Conservation (phyloP, 2,329 filamentous ascomycete species). For the Chaetomium sp. region DNA sequence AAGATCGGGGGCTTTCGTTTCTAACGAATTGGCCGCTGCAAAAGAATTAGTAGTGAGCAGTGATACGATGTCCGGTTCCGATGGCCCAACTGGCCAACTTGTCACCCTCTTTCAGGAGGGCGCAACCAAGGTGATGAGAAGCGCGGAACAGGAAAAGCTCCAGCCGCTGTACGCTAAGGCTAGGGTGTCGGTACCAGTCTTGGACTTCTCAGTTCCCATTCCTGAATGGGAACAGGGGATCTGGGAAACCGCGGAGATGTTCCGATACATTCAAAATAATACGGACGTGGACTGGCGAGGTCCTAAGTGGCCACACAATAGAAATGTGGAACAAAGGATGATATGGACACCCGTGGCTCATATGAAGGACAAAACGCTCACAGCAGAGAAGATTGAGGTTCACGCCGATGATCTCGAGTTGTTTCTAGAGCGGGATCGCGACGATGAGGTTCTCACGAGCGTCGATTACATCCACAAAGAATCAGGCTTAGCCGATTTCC, state of each 20-base stretch:
- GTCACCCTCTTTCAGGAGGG: slow-evolving; percentile 13
- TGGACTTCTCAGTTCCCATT: slow-evolving; percentile 25
- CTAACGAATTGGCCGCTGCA: slow-evolving; percentile 15
- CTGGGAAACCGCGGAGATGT: slow-evolving; percentile 16
- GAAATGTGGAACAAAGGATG: slow-evolving; percentile 21
- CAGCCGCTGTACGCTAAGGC: slow-evolving; percentile 24
- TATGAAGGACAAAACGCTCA: slow-evolving; percentile 14
- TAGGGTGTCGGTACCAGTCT: slow-evolving; percentile 25
- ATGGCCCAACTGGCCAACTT: slow-evolving; percentile 19
- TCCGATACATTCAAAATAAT: slow-evolving; percentile 20
- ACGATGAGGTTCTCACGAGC: slow-evolving; percentile 18
- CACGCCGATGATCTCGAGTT: slow-evolving; percentile 8
- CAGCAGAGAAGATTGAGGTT: slow-evolving; percentile 20
- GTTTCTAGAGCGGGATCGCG: slow-evolving; percentile 12
- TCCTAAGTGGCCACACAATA: slow-evolving; percentile 23
- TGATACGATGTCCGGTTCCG: slow-evolving; percentile 8
- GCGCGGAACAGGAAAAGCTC: slow-evolving; percentile 26
- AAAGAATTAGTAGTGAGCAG: slow-evolving; percentile 14
- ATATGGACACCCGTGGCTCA: slow-evolving; percentile 24
- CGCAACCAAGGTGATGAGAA: slow-evolving; percentile 17
- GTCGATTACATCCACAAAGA: slow-evolving; percentile 22
- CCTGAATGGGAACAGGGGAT: slow-evolving; percentile 23
- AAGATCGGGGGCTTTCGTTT: slow-evolving; percentile 4
- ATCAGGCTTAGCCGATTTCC: slow-evolving; percentile 18
- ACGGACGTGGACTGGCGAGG: slow-evolving; percentile 17